phyloP scores from a whole-genome alignment of 108 stramenopile genomes.

The Nannochloropsis gaditana region DNA sequence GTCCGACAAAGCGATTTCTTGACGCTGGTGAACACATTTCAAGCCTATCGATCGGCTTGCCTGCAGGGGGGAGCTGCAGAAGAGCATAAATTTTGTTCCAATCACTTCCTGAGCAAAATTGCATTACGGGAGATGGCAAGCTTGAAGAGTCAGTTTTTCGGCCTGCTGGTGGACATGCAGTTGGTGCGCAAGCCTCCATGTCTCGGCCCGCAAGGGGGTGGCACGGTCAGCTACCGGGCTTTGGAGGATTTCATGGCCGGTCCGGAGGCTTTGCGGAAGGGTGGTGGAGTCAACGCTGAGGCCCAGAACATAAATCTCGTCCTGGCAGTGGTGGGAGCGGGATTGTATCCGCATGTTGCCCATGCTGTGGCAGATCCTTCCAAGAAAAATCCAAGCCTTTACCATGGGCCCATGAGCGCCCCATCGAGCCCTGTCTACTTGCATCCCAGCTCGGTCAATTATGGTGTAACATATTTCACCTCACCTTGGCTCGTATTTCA shows the following conservation, averaged over 20 bases:
- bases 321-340: constrained; percentile 78
- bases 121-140: constrained; percentile 70
- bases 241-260: constrained; percentile 19
- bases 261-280: neutral
- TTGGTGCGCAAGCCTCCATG: constrained; percentile 48
- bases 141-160: constrained; percentile 66
- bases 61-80: constrained; percentile 29
- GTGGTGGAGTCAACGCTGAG: neutral
- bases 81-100: constrained; percentile 59
- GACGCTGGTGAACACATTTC: constrained; percentile 75
- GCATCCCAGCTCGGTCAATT: constrained; percentile 76
- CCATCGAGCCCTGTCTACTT: constrained; percentile 61
- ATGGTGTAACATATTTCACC: constrained; percentile 65
- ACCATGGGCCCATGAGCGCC: constrained; percentile 26
- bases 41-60: constrained; percentile 42
- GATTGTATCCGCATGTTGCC: constrained; percentile 80
- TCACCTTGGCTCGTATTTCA: constrained; percentile 89
- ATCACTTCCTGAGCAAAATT: constrained; percentile 65
- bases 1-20: constrained; percentile 73
- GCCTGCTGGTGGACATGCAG: constrained; percentile 67
- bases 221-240: neutral
- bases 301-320: constrained; percentile 55
- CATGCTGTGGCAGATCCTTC: constrained; percentile 23
- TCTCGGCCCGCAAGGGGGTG: neutral
- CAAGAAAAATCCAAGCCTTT: neutral